phyloP scores from a whole-genome alignment of 176 grass and related monocot species.

The Zea mays region Zm-B73-REFERENCE-NAM-5.0 NC_050099.1:221271501-221272000 shows the following conservation, averaged over 20 bases:
- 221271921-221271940: slow-evolving; percentile 51
- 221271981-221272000: slow-evolving; percentile 73
- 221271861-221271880: slow-evolving; percentile 55
- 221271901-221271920: slow-evolving; percentile 47
- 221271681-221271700: slow-evolving; percentile 59
- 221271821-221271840: slow-evolving; percentile 36
- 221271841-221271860: slow-evolving; percentile 52
- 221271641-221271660: slow-evolving; percentile 57
- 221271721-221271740: slow-evolving; percentile 54
- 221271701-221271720: slow-evolving; percentile 57
- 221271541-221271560: slow-evolving; percentile 98
- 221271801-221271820: slow-evolving; percentile 43
- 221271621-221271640: slow-evolving; percentile 70
- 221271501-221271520: slow-evolving; percentile 94
- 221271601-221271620: slow-evolving; percentile 74
- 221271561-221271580: slow-evolving; percentile 88
- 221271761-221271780: slow-evolving; percentile 57
- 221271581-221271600: slow-evolving; percentile 73
- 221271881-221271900: slow-evolving; percentile 34
- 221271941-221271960: slow-evolving; percentile 58
- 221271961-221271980: slow-evolving; percentile 58
- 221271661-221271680: slow-evolving; percentile 53
- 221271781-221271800: slow-evolving; percentile 48
- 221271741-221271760: slow-evolving; percentile 32
- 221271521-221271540: slow-evolving; percentile 87